Conservation (phyloP, 257 asterid genomes). For the Forsythia suspensa region DNA sequence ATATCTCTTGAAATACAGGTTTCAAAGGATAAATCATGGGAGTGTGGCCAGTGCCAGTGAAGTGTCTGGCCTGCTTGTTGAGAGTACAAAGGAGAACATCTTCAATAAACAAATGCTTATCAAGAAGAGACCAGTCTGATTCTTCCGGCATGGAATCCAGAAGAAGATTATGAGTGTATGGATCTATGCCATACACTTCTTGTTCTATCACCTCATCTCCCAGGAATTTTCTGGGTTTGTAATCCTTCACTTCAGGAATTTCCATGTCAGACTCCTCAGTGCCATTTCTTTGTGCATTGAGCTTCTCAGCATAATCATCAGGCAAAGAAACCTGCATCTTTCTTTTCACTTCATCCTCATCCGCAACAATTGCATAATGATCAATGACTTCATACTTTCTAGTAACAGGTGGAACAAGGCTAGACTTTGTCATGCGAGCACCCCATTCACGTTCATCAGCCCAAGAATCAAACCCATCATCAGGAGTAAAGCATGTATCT, state of each 20-base stretch:
- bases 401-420: constrained; percentile 98
- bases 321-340: constrained; percentile 96
- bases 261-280: constrained; percentile 99
- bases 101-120: constrained; percentile 87
- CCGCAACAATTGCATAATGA: constrained; percentile 88
- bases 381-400: constrained; percentile 93
- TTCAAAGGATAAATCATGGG: constrained; percentile 87
- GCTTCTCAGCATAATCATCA: constrained; percentile 88
- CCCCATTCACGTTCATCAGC: constrained; percentile 99
- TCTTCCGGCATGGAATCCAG: constrained; percentile 99
- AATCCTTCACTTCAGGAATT: constrained; percentile 96
- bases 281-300: constrained; percentile 78
- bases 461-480: constrained; percentile 79
- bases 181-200: constrained; percentile 99
- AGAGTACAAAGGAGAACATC: constrained; percentile 83
- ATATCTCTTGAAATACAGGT: constrained; percentile 81
- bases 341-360: constrained; percentile 91
- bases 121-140: constrained; percentile 80
- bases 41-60: constrained; percentile 86
- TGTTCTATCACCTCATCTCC: constrained; percentile 97
- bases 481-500: constrained; percentile 52
- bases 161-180: constrained; percentile 93
- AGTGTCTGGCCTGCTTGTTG: constrained; percentile 77
- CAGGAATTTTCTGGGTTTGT: constrained; percentile 79
- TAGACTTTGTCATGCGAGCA: constrained; percentile 96